Evolutionary conservation across 2,329 filamentous ascomycete species (phyloP).

Genomic region (Monilinia polystroma): DNA sequence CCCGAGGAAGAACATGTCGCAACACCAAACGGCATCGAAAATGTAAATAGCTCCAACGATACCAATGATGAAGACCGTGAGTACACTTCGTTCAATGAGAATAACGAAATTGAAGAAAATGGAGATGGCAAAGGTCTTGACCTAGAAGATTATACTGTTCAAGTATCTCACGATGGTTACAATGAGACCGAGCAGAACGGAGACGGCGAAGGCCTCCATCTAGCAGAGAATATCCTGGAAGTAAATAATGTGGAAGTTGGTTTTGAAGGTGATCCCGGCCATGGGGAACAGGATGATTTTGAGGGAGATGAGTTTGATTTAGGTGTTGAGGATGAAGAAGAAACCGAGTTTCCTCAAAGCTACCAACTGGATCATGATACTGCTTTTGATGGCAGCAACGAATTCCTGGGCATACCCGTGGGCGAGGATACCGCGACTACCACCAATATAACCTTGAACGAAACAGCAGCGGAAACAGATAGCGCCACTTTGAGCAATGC

Average conservation of each 20-base stretch:
- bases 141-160: not conserved
- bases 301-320: constrained; percentile 24
- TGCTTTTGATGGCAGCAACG: not conserved
- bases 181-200: constrained; percentile 42
- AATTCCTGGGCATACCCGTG: constrained; percentile 1
- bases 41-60: constrained; percentile 11
- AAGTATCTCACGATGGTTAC: constrained; percentile 22
- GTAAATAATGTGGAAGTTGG: constrained; percentile 14
- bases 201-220: constrained; percentile 12
- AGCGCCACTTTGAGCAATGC: constrained; percentile 39
- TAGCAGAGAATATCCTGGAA: not conserved
- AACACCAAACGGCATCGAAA: not conserved
- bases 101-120: constrained; percentile 43
- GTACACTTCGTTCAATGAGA: constrained; percentile 20
- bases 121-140: constrained; percentile 6
- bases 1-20: not conserved
- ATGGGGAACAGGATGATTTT: not conserved
- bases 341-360: constrained; percentile 9
- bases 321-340: constrained; percentile 25
- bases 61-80: constrained; percentile 18
- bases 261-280: constrained; percentile 9
- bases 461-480: constrained; percentile 35
- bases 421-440: not conserved
- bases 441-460: not conserved
- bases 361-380: constrained; percentile 2